Conservation (phyloP, 2,329 filamentous ascomycete species). For the Dendryphion nanum region DNA sequence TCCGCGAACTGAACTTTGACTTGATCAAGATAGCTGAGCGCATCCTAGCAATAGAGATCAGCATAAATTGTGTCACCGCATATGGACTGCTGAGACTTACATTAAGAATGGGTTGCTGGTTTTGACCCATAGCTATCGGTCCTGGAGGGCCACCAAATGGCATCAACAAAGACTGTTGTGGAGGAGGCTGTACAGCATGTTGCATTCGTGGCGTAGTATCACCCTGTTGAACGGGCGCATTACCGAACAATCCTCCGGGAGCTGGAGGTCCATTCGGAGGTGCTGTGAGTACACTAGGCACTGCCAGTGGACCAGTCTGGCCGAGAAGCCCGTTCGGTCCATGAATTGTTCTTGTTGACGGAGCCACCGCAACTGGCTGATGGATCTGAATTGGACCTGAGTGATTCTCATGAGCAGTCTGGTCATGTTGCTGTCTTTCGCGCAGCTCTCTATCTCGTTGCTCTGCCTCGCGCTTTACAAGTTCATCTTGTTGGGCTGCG, state of each 20-base stretch:
- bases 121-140: slow-evolving; percentile 64
- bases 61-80: no score
- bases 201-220: slow-evolving; percentile 61
- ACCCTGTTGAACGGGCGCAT: slow-evolving; percentile 62
- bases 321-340: slow-evolving; percentile 83
- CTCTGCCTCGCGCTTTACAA: slow-evolving; percentile 43
- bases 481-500: slow-evolving; percentile 54
- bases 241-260: slow-evolving; percentile 67
- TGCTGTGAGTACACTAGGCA: slow-evolving; percentile 48
- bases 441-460: slow-evolving; percentile 60
- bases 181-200: slow-evolving; percentile 56
- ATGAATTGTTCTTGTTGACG: slow-evolving; percentile 75
- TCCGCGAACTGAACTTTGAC: slow-evolving; percentile 98
- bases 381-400: slow-evolving; percentile 87
- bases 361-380: slow-evolving; percentile 80
- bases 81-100: slow-evolving; percentile 46
- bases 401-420: slow-evolving; percentile 79
- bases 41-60: slow-evolving; percentile 59
- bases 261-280: slow-evolving; percentile 60
- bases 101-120: slow-evolving; percentile 81
- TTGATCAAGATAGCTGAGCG: slow-evolving; percentile 93
- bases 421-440: slow-evolving; percentile 66
- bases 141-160: slow-evolving; percentile 44
- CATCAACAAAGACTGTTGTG: slow-evolving; percentile 49
- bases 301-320: slow-evolving; percentile 53